These are phyloP conservation scores for Populus euphratica DNA, from an alignment of 345 rosid species.

Conservation along the genomic window DNA sequence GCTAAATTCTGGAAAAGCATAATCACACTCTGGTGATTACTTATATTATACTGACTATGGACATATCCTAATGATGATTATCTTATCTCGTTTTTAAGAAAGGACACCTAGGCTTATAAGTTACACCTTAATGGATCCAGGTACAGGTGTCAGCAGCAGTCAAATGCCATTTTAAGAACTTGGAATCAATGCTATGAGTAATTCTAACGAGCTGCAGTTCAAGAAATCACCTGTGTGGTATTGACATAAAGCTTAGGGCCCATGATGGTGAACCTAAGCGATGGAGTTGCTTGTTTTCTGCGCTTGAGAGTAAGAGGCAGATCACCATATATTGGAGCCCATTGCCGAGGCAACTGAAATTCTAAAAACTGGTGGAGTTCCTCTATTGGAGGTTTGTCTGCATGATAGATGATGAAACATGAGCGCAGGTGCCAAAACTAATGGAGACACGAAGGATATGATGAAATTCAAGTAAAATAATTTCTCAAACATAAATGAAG, in stretches of 20 bases:
- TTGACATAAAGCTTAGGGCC: slow-evolving; percentile 91
- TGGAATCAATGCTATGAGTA: background rate
- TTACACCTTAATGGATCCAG: background rate
- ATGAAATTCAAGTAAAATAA: background rate
- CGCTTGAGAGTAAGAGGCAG: slow-evolving; percentile 77
- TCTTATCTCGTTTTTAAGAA: background rate
- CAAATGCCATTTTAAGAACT: background rate
- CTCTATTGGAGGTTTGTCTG: slow-evolving; percentile 92
- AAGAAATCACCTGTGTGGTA: slow-evolving; percentile 51
- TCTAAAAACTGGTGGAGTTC: slow-evolving; percentile 88
- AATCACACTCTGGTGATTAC: background rate
- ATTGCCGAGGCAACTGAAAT: slow-evolving; percentile 90
- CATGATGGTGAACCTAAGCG: slow-evolving; percentile 77
- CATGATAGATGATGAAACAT: slow-evolving; percentile 20
- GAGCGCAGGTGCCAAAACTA: background rate
- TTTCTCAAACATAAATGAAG: background rate
- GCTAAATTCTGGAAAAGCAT: background rate
- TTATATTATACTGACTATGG: background rate
- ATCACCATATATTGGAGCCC: slow-evolving; percentile 95
- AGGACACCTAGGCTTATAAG: background rate
- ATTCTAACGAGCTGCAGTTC: slow-evolving; percentile 2
- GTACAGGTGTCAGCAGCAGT: background rate
- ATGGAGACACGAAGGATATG: background rate
- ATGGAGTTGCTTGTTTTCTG: slow-evolving; percentile 62
- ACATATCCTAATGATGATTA: background rate